Evolutionary conservation across 164 flowering plant species (phyloP).

Genomic region (Kalanchoe fedtschenkoi): DNA sequence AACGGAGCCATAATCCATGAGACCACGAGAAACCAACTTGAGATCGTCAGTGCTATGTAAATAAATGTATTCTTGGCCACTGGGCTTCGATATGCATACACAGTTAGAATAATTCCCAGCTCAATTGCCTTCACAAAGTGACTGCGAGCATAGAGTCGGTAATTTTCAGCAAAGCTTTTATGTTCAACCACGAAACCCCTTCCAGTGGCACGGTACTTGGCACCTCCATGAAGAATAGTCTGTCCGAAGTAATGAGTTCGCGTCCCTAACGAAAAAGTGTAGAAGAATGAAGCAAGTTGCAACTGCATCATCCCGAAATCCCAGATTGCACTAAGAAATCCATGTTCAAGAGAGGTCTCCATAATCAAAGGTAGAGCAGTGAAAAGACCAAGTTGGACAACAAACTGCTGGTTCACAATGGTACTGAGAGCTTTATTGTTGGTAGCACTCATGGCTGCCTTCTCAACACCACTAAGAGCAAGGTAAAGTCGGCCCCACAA

Average conservation of each 20-base stretch:
- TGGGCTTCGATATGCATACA: constrained; percentile 67
- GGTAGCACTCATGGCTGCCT: constrained; percentile 20
- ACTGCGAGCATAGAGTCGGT: constrained; percentile 83
- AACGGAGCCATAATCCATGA: constrained; percentile 93
- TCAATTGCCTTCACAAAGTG: constrained; percentile 93
- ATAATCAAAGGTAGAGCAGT: constrained; percentile 91
- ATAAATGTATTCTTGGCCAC: constrained; percentile 45
- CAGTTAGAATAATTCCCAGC: constrained; percentile 64
- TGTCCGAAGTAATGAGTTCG: constrained; percentile 83
- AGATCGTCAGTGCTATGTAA: constrained; percentile 63
- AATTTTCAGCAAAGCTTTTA: constrained; percentile 86
- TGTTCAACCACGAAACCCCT: constrained; percentile 93
- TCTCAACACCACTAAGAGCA: constrained; percentile 82
- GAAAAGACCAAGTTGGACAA: constrained; percentile 82
- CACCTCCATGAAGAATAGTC: constrained; percentile 96
- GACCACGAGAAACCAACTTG: constrained; percentile 86
- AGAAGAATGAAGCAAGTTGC: constrained; percentile 74
- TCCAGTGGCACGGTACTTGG: constrained; percentile 94
- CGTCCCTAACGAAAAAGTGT: constrained; percentile 90
- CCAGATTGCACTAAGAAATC: constrained; percentile 80
- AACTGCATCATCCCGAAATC: constrained; percentile 87
- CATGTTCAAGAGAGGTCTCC: constrained; percentile 76
- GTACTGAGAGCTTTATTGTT: constrained; percentile 60
- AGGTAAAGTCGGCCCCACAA: constrained; percentile 89
- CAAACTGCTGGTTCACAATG: constrained; percentile 72